Evolutionary conservation across 1,139 yeast species (phyloP).

Genomic region (Sugiyamaella neomexicana): DNA sequence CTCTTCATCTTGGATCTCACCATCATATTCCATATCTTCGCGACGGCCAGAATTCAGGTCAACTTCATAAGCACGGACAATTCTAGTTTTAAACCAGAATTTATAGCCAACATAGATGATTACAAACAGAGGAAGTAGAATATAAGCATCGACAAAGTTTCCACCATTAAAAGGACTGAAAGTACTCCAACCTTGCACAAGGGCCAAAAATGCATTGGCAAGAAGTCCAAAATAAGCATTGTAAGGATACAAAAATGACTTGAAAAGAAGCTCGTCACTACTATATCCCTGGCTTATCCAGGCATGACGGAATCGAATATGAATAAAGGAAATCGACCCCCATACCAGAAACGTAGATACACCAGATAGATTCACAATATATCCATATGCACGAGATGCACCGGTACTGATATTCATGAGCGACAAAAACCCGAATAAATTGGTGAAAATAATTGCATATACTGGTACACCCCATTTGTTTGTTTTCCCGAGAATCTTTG

Average conservation of each 20-base stretch:
- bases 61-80: slow-evolving; percentile 46
- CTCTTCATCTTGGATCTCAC: not conserved
- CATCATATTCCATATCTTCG: slow-evolving; percentile 33
- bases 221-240: slow-evolving; percentile 53
- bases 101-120: slow-evolving; percentile 47
- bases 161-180: slow-evolving; percentile 61
- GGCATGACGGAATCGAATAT: slow-evolving; percentile 54
- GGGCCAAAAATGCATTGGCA: slow-evolving; percentile 54
- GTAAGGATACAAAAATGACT: slow-evolving; percentile 55
- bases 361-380: slow-evolving; percentile 78
- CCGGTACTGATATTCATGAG: slow-evolving; percentile 64
- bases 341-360: slow-evolving; percentile 57
- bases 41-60: slow-evolving; percentile 48
- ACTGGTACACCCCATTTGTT: slow-evolving; percentile 64
- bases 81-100: slow-evolving; percentile 46
- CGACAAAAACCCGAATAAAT: slow-evolving; percentile 51
- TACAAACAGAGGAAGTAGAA: slow-evolving; percentile 58
- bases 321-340: slow-evolving; percentile 51
- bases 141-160: slow-evolving; percentile 64
- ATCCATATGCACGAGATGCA: slow-evolving; percentile 72
- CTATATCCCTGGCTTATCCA: slow-evolving; percentile 51
- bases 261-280: slow-evolving; percentile 53
- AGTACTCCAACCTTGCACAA: slow-evolving; percentile 70
- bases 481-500: slow-evolving; percentile 54
- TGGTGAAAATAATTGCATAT: slow-evolving; percentile 49